A percentile compares a stretch with the other conserved stretches of the same genome.
Evolutionary conservation across 1,139 yeast genomes (phyloP).

Genomic region (Entelexis sorbosivorans): DNA sequence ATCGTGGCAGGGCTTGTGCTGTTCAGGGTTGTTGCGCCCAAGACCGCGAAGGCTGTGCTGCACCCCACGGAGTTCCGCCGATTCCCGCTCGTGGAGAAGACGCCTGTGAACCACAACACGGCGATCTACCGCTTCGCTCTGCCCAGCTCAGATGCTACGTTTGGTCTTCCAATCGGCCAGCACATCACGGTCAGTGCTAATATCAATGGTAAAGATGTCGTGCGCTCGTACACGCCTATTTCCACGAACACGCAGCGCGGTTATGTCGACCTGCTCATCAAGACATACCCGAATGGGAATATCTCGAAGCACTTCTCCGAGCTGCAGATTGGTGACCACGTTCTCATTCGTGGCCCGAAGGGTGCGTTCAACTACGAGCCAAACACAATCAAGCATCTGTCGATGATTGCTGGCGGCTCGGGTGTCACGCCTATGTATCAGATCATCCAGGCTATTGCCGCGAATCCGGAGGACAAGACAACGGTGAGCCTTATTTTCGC

Average conservation of each 20-base stretch:
- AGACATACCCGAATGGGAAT: constrained; percentile 87
- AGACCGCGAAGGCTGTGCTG: constrained; percentile 5
- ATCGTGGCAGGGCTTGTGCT: background rate
- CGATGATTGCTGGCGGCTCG: constrained; percentile 94
- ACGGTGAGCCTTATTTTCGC: constrained; percentile 66
- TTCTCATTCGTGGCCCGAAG: constrained; percentile 82
- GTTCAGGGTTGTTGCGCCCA: background rate
- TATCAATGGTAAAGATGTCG: constrained; percentile 69
- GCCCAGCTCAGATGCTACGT: constrained; percentile 59
- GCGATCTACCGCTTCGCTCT: constrained; percentile 78
- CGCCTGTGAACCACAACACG: constrained; percentile 67
- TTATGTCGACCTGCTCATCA: constrained; percentile 77
- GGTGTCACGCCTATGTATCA: constrained; percentile 94
- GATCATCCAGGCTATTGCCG: constrained; percentile 67
- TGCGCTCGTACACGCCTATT: constrained; percentile 90
- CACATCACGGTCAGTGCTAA: constrained; percentile 56
- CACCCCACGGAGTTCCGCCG: constrained; percentile 29
- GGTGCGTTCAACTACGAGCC: constrained; percentile 81
- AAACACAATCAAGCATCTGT: constrained; percentile 62
- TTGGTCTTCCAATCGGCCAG: constrained; percentile 93
- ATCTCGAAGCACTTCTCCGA: constrained; percentile 66
- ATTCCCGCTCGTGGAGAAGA: constrained; percentile 75
- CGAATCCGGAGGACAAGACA: constrained; percentile 66
- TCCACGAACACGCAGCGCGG: constrained; percentile 69
- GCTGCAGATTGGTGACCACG: constrained; percentile 56